Base-by-base conservation (phyloP, 305 asterid genomes). In the Fraxinus sp. region DNA sequence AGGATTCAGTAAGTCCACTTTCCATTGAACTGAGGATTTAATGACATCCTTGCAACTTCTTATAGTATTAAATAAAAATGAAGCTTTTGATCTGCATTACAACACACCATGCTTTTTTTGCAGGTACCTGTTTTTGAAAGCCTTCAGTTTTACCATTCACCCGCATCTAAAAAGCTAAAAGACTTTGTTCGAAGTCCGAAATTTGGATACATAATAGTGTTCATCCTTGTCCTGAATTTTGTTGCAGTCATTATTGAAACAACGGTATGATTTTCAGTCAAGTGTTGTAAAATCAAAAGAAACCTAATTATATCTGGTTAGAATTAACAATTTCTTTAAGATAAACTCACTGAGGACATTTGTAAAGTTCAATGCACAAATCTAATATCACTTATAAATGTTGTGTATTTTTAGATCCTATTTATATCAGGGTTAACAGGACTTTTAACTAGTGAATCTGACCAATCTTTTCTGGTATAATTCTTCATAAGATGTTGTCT, bases 231-330 rank as follows among this genome's bases (percentile, higher is more conserved):
- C 85, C 18, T 96, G 92, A 96, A 96, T 88, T 89, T 96, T 68
- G 88, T 81, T 84, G 97, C 99, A 74, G 99, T 96, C 71, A 81
- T 96, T 82, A 90, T 91, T 84, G 99, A 96, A 89, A 92, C 99
- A 78, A 91, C 97, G 94, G 99, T 96, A 90, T 79, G 90, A 41
- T 71, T 79, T 66, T 66, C 64, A 55, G 64, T 55, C 52, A 76
- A 72, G 20, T 78, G 44, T 52, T 81, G 78, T 44, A 76, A 66
- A 55, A 71, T 71, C 41, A 26, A 66, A 11, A 11, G 37, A 26
- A 24, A 28, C 74, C 36, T 66, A 24, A 66, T 66, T 66, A 66
- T 66, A 9, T 66, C 30, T 26, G n/a, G 37, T n/a, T n/a, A 64
- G 16, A 52, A 4, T 28, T 28, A 68, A 70, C 41, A 70, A 4